These are phyloP conservation scores for Xylariaceae sp. DNA, from an alignment of 2,329 filamentous ascomycete species.

Conservation along the genomic window DNA sequence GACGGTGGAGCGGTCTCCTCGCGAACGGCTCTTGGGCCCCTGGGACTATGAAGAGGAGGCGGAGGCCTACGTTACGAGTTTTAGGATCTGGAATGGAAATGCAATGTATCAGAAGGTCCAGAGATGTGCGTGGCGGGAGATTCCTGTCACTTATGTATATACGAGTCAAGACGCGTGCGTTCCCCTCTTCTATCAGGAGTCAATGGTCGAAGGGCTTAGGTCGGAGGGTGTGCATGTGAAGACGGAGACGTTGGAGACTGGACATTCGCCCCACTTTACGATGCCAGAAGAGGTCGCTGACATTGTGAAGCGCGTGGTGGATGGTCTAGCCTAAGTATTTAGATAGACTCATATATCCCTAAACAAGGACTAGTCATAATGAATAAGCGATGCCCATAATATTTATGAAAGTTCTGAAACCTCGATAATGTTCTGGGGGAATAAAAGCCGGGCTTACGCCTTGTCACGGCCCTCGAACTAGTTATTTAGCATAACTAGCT, in stretches of 20 bases:
- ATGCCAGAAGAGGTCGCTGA: conserved; percentile 19
- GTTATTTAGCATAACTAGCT: too few species aligned
- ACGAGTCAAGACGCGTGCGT: conserved; percentile 16
- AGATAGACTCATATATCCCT: too few species aligned
- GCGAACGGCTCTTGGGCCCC: conserved; percentile 29
- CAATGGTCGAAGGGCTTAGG: conserved; percentile 18
- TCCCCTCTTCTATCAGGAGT: conserved; percentile 17
- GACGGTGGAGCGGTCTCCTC: conserved; percentile 2
- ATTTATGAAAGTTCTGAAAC: too few species aligned
- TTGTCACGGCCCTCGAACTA: too few species aligned
- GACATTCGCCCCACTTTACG: conserved; percentile 29
- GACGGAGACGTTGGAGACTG: conserved; percentile 21
- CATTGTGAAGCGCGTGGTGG: neutral
- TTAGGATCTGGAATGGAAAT: neutral
- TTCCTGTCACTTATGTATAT: conserved; percentile 16
- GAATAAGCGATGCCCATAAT: too few species aligned
- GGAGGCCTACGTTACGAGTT: neutral
- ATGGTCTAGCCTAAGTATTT: too few species aligned
- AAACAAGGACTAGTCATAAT: too few species aligned
- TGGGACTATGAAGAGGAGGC: neutral
- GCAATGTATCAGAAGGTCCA: too few species aligned
- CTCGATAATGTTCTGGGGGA: too few species aligned
- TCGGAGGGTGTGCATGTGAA: conserved; percentile 21
- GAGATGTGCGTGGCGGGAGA: conserved; percentile 25
- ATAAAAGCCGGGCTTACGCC: too few species aligned